Evolutionary conservation across 345 rosid genomes (phyloP).

Genomic region (Sisymbrium irio): DNA sequence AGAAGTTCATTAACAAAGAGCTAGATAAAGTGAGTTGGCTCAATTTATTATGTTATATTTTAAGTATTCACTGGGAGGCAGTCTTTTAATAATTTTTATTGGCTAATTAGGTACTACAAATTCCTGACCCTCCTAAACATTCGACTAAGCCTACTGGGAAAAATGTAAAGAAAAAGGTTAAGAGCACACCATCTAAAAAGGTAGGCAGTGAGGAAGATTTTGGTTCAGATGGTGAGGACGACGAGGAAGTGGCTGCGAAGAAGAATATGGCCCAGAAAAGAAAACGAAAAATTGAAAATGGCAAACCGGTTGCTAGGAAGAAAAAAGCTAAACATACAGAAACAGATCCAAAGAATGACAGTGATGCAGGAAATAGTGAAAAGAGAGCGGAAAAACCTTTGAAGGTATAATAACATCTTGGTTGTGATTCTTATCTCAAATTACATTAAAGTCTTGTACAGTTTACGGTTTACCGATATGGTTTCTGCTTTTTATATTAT

Average conservation of each 20-base stretch:
- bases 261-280: slow-evolving; percentile 49
- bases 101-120: slow-evolving; percentile 22
- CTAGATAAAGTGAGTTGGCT: slow-evolving; percentile 56
- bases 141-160: slow-evolving; percentile 40
- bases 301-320: slow-evolving; percentile 41
- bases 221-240: slow-evolving; percentile 48
- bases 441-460: neutral
- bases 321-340: slow-evolving; percentile 50
- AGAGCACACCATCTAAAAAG: slow-evolving; percentile 40
- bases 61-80: neutral
- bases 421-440: neutral
- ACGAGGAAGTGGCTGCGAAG: slow-evolving; percentile 31
- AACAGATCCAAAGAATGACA: slow-evolving; percentile 40
- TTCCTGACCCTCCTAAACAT: slow-evolving; percentile 39
- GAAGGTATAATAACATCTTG: slow-evolving; percentile 43
- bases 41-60: neutral
- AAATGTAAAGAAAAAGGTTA: slow-evolving; percentile 37
- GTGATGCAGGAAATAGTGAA: slow-evolving; percentile 49
- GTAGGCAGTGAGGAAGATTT: slow-evolving; percentile 39
- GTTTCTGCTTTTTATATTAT: slow-evolving; percentile 20
- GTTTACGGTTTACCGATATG: slow-evolving; percentile 5
- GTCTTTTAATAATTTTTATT: slow-evolving; percentile 3
- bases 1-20: slow-evolving; percentile 58
- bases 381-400: slow-evolving; percentile 45
- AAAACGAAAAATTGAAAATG: slow-evolving; percentile 59